A percentile compares a stretch with the other conserved stretches of the same genome.
Evolutionary conservation across 225 moss, liverwort and hornwort genomes (phyloP).

Genomic region (Bryoerythrophyllum caledonicum): DNA sequence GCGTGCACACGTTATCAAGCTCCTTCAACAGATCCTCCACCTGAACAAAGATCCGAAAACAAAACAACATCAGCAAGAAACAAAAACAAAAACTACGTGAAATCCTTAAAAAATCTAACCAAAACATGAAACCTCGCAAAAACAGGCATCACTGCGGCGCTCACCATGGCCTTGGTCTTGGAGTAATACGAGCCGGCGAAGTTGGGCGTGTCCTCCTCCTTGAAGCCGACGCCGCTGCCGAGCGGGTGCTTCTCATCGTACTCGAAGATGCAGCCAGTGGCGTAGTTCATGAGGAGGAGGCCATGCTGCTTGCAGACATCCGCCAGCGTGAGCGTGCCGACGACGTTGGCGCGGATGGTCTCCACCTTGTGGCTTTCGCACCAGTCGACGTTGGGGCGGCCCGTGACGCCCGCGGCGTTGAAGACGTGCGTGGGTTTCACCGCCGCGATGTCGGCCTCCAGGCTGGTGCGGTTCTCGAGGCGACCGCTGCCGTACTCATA

Average conservation of each 20-base stretch:
- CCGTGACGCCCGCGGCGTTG: constrained; percentile 75
- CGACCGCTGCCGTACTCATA: constrained; percentile 59
- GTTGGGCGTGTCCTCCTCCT: constrained; percentile 66
- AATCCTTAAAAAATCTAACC: too few species aligned
- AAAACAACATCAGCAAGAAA: too few species aligned
- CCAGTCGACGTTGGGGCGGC: constrained; percentile 74
- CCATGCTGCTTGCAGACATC: constrained; percentile 59
- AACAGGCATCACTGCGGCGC: background rate
- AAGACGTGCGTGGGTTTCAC: constrained; percentile 66
- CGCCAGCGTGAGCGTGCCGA: constrained; percentile 56
- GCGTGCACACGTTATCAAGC: constrained; percentile 65
- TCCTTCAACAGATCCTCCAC: constrained; percentile 67
- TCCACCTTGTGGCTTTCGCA: constrained; percentile 59
- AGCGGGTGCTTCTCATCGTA: constrained; percentile 50
- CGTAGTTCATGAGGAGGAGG: constrained; percentile 54
- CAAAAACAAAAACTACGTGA: too few species aligned
- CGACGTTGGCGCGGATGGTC: constrained; percentile 43
- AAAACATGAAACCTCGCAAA: background rate
- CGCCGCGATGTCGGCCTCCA: constrained; percentile 52
- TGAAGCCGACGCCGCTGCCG: constrained; percentile 60
- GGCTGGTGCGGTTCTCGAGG: constrained; percentile 40
- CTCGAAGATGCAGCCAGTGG: constrained; percentile 71
- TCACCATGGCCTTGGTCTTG: constrained; percentile 70
- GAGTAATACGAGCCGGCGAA: constrained; percentile 68
- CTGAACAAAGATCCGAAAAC: background rate